Evolutionary conservation across 2,329 filamentous ascomycete genomes (phyloP), one percentile per base, ranked within the genome.

Genomic region (Coniosporium tulheliwenetii): DNA sequence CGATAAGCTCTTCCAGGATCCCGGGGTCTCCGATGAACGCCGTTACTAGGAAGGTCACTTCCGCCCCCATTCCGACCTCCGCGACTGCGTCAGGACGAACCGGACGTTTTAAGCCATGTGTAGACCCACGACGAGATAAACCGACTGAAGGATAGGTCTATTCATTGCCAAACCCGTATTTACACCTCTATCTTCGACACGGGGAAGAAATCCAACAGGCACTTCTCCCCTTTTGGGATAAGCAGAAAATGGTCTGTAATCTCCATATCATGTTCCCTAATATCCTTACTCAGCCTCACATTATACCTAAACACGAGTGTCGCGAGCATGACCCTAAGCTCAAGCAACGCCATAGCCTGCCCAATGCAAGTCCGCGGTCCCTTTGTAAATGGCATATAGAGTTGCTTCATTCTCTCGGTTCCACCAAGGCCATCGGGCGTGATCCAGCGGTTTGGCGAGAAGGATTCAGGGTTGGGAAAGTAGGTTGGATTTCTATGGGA

Each of bases 361-460:
- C 45, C 45, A 3, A 47, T 32, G 37, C 45, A 47, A 30, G 41
- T 19, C 13, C 44, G 38, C 19, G 44, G 31, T 19, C 46, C 44
- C 35, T 44, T 44, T 5, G 39, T 39, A 37, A 46, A 48, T 8
- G 41, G 46, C 40, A 98, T 96, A 13, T 96, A 87, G 40, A 98
- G 73, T 70, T 80, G 96, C 70, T 96, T 98, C 79, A 95, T 96
- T 26, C 7, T 26, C 57, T 79, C 81, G 50, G 89, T 81, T 60
- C 81, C 77, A 62, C 94, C 87, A 10, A 89, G 89, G 52, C 87
- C 82, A 44, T 89, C 91, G 2, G 73, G 75, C 19, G 19, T 26
- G 60, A 89, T 89, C 76, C 91, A 96, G 52, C 89, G 77, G 49
- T 95, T 86, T 2, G 89, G 89, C 53, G 93, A 81, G 58, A 86